Percentiles rank a stretch among this genome's conserved stretches.
phyloP scores from a whole-genome alignment of 1,284 basidiomycete species.

The Gymnopus androsaceus region DNA sequence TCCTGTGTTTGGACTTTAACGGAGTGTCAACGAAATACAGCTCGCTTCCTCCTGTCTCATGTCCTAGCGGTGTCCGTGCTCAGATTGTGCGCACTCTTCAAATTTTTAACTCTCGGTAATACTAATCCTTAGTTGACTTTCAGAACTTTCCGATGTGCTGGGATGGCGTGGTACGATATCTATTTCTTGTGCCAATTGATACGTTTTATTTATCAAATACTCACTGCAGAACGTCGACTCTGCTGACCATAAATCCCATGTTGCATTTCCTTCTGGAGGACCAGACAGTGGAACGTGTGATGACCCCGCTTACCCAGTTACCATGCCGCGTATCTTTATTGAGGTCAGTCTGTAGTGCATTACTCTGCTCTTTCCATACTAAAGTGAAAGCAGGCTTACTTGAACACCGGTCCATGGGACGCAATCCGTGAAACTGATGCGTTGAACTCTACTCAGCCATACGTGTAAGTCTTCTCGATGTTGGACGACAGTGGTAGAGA shows the following conservation, averaged over 20 bases:
- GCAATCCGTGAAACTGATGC: conserved; percentile 34
- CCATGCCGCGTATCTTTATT: conserved; percentile 46
- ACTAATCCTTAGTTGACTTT: neutral
- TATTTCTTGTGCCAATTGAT: neutral
- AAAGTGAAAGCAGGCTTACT: conserved; percentile 38
- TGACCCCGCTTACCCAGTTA: conserved; percentile 43
- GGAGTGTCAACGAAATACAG: conserved; percentile 25
- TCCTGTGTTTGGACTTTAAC: conserved; percentile 42
- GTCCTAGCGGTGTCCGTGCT: conserved; percentile 41
- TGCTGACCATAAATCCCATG: conserved; percentile 43
- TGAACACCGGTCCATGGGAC: conserved; percentile 38
- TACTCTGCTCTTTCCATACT: neutral
- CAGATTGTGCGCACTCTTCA: conserved; percentile 36
- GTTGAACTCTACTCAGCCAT: conserved; percentile 44
- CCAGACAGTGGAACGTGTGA: conserved; percentile 46
- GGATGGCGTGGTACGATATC: conserved; percentile 32
- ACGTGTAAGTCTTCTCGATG: conserved; percentile 41
- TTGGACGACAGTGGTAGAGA: neutral
- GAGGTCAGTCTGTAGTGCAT: conserved; percentile 32
- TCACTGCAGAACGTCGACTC: conserved; percentile 40
- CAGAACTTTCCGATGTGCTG: conserved; percentile 45
- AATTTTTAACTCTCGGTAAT: no score
- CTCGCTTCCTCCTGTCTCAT: conserved; percentile 30
- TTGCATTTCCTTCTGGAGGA: conserved; percentile 44
- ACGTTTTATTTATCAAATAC: neutral